phyloP scores from a whole-genome alignment of 2,329 filamentous ascomycete genomes.

The Colletotrichum endophyticum region DNA sequence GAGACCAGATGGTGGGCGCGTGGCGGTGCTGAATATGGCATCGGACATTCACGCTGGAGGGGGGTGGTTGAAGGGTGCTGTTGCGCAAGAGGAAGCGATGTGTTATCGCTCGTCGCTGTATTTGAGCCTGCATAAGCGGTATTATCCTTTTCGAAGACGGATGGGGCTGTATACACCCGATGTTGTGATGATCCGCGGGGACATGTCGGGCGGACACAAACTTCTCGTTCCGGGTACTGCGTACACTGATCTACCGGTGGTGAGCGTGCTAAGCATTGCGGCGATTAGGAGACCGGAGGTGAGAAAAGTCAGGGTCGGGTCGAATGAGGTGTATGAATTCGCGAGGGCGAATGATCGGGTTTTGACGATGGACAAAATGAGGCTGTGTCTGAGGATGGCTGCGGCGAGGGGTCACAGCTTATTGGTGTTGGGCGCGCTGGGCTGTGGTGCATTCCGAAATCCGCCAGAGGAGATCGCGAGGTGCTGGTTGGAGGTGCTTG shows the following conservation, averaged over 20 bases:
- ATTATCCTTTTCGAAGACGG: conserved; percentile 57
- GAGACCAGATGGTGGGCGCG: conserved; percentile 31
- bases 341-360: conserved; percentile 47
- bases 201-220: conserved; percentile 47
- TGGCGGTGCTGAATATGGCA: conserved; percentile 72
- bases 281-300: conserved; percentile 51
- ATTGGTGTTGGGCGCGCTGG: conserved; percentile 71
- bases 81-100: conserved; percentile 73
- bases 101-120: conserved; percentile 67
- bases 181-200: conserved; percentile 62
- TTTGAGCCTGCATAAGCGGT: conserved; percentile 47
- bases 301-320: conserved; percentile 20
- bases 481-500: conserved; percentile 67
- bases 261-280: conserved; percentile 66
- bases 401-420: conserved; percentile 59
- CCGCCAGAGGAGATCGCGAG: conserved; percentile 65
- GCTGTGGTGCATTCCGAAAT: conserved; percentile 71
- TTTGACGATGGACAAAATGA: conserved; percentile 67
- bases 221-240: conserved; percentile 43
- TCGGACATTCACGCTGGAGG: conserved; percentile 64
- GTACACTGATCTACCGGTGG: conserved; percentile 47
- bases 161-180: conserved; percentile 64
- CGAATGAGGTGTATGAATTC: conserved; percentile 40
- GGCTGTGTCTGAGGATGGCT: conserved; percentile 63
- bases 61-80: conserved; percentile 64